Conservation (phyloP, 257 asterid species). For the Knoxia roxburghii region DNA sequence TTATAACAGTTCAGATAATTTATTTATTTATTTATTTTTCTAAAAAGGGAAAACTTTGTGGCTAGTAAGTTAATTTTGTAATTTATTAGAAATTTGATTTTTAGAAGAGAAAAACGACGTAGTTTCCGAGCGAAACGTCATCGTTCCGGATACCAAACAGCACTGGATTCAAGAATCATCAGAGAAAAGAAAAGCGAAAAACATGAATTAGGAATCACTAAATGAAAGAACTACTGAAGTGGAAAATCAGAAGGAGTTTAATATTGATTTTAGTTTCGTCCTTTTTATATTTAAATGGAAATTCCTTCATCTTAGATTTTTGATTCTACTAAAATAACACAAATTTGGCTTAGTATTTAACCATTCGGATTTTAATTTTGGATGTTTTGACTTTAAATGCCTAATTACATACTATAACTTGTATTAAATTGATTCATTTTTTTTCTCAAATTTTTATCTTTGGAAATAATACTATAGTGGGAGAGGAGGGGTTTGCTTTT, state of each 20-base stretch:
- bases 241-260: background rate
- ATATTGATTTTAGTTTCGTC: background rate
- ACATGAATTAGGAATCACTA: background rate
- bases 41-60: too few relatives aligned
- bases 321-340: too few relatives aligned
- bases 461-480: background rate
- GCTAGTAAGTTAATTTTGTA: too few relatives aligned
- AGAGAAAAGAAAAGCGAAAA: background rate
- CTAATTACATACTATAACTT: background rate
- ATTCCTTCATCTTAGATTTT: background rate
- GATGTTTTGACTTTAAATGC: background rate
- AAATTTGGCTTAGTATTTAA: background rate
- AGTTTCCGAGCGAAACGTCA: too few relatives aligned
- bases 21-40: too few relatives aligned
- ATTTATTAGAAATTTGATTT: too few relatives aligned
- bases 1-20: too few relatives aligned
- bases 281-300: background rate
- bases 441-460: background rate
- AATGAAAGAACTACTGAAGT: background rate
- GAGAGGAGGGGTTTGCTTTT: background rate
- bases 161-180: constrained; percentile 1
- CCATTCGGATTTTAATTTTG: constrained; percentile 1
- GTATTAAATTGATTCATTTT: background rate
- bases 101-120: too few relatives aligned
- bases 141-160: too few relatives aligned